Percentiles rank a stretch among this genome's conserved stretches.
Evolutionary conservation across 2,329 filamentous ascomycete genomes (phyloP).

Genomic region (Claviceps sp.): DNA sequence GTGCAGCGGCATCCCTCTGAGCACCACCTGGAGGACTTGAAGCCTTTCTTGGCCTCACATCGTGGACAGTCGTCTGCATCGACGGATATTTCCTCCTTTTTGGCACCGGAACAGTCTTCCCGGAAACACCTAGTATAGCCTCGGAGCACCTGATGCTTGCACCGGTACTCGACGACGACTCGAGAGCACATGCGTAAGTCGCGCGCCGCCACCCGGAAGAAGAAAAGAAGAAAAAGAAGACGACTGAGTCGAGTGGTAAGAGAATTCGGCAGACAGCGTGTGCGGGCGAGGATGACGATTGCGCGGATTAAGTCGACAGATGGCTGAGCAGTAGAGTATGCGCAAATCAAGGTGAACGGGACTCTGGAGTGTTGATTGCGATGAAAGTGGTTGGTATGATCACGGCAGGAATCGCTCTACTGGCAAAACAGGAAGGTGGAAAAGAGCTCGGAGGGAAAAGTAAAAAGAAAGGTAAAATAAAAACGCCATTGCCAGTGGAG

Average conservation of each 20-base stretch:
- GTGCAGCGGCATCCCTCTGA: constrained; percentile 19
- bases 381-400: background rate
- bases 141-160: constrained; percentile 21
- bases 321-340: background rate
- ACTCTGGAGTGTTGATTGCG: background rate
- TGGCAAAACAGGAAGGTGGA: background rate
- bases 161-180: constrained; percentile 21
- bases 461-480: background rate
- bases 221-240: background rate
- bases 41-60: constrained; percentile 18
- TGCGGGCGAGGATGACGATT: background rate
- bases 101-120: constrained; percentile 16
- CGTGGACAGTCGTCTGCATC: constrained; percentile 21
- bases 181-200: constrained; percentile 19
- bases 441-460: too few relatives aligned
- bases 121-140: constrained; percentile 23
- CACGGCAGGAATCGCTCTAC: background rate
- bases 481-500: background rate
- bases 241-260: background rate
- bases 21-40: constrained; percentile 24
- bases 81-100: constrained; percentile 17
- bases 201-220: background rate
- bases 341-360: background rate
- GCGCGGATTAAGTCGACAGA: background rate
- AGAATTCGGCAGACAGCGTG: background rate